Conservation (phyloP, 805 yeast genomes). For the Candida montana region DNA sequence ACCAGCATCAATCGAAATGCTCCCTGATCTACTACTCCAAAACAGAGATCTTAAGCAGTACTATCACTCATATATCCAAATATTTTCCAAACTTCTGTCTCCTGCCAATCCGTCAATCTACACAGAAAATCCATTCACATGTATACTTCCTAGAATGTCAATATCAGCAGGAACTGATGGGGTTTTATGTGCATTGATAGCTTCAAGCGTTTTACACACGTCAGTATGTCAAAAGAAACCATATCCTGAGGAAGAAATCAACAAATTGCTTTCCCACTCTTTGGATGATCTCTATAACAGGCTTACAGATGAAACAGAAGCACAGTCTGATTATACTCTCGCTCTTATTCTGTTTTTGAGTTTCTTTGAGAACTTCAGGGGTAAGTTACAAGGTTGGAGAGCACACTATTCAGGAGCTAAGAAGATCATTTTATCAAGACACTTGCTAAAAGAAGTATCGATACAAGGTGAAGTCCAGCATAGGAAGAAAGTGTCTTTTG, state of each 20-base stretch:
- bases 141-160: slow-evolving; percentile 63
- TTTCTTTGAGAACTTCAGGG: slow-evolving; percentile 47
- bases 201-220: slow-evolving; percentile 42
- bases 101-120: slow-evolving; percentile 58
- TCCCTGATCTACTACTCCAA: slow-evolving; percentile 55
- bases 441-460: slow-evolving; percentile 31
- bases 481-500: slow-evolving; percentile 6
- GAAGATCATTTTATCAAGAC: slow-evolving; percentile 53
- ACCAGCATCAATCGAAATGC: slow-evolving; percentile 24
- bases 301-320: slow-evolving; percentile 44
- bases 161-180: slow-evolving; percentile 49
- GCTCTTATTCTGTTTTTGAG: slow-evolving; percentile 56
- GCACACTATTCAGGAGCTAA: slow-evolving; percentile 65
- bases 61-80: slow-evolving; percentile 57
- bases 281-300: slow-evolving; percentile 49
- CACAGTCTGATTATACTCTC: slow-evolving; percentile 62
- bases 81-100: slow-evolving; percentile 55
- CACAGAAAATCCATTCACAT: slow-evolving; percentile 59
- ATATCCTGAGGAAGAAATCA: slow-evolving; percentile 34
- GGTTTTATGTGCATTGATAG: slow-evolving; percentile 50
- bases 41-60: slow-evolving; percentile 57
- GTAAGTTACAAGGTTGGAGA: slow-evolving; percentile 47
- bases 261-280: slow-evolving; percentile 49
- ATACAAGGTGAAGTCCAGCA: not conserved
- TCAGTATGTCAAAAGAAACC: slow-evolving; percentile 18